phyloP scores from a whole-genome alignment of 2,329 filamentous ascomycete species.

The Orbilia brochopaga region DNA sequence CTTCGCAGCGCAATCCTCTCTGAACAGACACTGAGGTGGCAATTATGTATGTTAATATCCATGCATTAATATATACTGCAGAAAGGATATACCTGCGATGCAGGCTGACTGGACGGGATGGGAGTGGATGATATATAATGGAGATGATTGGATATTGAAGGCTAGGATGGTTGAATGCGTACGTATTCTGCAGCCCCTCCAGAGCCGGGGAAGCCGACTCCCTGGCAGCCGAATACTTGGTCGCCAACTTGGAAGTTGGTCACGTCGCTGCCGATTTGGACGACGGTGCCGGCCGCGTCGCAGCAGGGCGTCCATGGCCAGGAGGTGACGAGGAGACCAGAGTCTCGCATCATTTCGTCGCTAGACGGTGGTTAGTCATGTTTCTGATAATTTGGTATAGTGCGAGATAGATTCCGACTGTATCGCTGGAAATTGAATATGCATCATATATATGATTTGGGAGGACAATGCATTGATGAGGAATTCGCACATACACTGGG shows the following conservation, averaged over 20 bases:
- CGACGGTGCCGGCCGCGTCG: constrained; percentile 29
- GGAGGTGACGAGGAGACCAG: constrained; percentile 23
- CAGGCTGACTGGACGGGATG: too few species aligned
- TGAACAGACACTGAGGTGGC: constrained; percentile 38
- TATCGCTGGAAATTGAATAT: too few species aligned
- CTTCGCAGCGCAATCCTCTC: constrained; percentile 19
- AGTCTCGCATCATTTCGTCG: constrained; percentile 36
- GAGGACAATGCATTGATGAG: neutral
- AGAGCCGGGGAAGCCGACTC: constrained; percentile 38
- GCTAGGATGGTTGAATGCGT: constrained; percentile 14
- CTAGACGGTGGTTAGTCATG: constrained; percentile 3
- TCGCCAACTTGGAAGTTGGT: constrained; percentile 41
- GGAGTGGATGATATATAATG: too few species aligned
- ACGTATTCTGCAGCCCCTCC: constrained; percentile 49
- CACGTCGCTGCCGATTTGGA: constrained; percentile 31
- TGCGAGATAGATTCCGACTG: too few species aligned
- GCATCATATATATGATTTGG: too few species aligned
- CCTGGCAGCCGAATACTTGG: constrained; percentile 35
- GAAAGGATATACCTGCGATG: neutral
- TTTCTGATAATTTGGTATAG: too few species aligned
- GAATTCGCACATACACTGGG: constrained; percentile 28
- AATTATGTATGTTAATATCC: constrained; percentile 13
- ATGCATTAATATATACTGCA: neutral
- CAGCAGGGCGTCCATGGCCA: constrained; percentile 47
- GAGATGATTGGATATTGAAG: too few species aligned